Evolutionary conservation across 164 flowering plant genomes (phyloP), one percentile per base, ranked within the genome.

Genomic region (Annona cherimola): DNA sequence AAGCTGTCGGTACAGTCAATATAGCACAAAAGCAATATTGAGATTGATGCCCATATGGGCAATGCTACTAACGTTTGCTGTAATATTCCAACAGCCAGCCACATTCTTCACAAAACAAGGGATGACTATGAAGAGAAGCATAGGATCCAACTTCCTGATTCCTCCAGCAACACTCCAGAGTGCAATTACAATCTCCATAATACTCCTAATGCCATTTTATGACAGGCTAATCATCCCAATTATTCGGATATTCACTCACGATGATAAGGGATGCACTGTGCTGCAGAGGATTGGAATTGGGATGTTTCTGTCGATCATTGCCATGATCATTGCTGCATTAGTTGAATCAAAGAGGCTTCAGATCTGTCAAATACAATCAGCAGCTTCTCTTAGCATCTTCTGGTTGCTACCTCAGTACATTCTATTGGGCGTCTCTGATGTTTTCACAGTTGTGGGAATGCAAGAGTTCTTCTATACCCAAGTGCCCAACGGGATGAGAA

Each of bases 401-500:
- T 71, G 74, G 67, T n/a, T 71, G 44, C 6, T 72, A 11, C 81
- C 81, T 9, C 81, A 79, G 35, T 79, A 79, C 57, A 14, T 72
- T 1, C 5, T 79, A 35, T 63, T 57, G 20, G 81, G 81, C 4
- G 14, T 73, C 11, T 57, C 76, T 4, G 78, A 79, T 54, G 76
- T 73, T 2, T 79, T 79, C 71, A 75, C 78, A 7, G 69, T 79
- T 16, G 74, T 71, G 5, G 74, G 74, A 5, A 44, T 75, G 73
- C 78, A 72, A 61, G 81, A 79, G 60, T 76, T 79, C 35, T 79
- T 75, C 76, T 79, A 78, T 19, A 69, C 73, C 46, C 79, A 79
- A 50, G 68, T 79, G 16, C 79, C 81, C 2, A 59, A 66, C 19
- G 74, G 61, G 35, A 12, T 79, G 74, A 69, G 77, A 60, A 79